Conservation (phyloP, 192 early-diverging fungal genomes). For the Linnemannia exigua region DNA sequence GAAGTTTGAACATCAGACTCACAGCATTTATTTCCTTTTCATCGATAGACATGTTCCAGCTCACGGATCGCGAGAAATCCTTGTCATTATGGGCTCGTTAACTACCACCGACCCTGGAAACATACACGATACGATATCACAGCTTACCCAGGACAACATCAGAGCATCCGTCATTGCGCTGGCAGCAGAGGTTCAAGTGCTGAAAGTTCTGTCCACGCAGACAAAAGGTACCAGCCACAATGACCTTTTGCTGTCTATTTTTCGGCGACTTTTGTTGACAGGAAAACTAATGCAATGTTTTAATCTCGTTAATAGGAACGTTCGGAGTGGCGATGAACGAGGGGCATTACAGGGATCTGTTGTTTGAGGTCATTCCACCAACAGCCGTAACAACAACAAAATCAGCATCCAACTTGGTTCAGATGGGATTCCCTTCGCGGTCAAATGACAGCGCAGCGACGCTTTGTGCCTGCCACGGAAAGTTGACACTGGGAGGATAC, state of each 20-base stretch:
- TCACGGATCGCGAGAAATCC: conserved; percentile 90
- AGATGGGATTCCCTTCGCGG: conserved; percentile 92
- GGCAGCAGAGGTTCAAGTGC: conserved; percentile 91
- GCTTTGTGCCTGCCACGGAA: conserved; percentile 87
- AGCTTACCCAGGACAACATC: conserved; percentile 77
- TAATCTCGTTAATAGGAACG: conserved; percentile 62
- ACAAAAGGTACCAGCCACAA: conserved; percentile 74
- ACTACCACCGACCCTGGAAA: conserved; percentile 96
- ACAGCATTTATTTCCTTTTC: background rate
- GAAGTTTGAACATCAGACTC: background rate
- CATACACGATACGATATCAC: conserved; percentile 84
- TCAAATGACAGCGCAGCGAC: conserved; percentile 65
- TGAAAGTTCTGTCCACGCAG: conserved; percentile 76
- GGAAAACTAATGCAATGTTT: background rate
- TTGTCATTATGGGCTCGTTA: conserved; percentile 90
- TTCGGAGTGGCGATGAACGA: conserved; percentile 91
- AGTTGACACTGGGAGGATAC: conserved; percentile 79
- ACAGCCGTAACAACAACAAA: conserved; percentile 74
- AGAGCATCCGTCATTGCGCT: conserved; percentile 91
- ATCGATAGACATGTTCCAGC: conserved; percentile 81
- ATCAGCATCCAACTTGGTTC: conserved; percentile 78
- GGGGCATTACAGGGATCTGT: conserved; percentile 82
- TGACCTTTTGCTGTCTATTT: background rate
- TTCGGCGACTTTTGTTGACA: background rate
- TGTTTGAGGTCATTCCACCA: conserved; percentile 92